A percentile compares a stretch with the other conserved stretches of the same genome.
Evolutionary conservation across 495 filamentous ascomycete species (phyloP).

Genomic region (Penicillium fimorum): DNA sequence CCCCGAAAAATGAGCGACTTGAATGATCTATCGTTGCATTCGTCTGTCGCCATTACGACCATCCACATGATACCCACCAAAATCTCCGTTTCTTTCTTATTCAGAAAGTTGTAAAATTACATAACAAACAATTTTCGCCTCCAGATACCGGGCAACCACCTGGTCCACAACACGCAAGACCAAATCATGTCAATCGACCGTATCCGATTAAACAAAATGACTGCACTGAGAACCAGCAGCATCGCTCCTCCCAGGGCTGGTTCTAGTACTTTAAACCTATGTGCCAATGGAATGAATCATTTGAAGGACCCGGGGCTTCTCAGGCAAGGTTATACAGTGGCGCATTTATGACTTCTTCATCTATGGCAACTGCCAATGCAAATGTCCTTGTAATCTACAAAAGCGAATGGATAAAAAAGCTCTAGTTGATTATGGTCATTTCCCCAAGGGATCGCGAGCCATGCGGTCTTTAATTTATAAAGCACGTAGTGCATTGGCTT

Average conservation of each 20-base stretch:
- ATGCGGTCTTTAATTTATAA: not conserved
- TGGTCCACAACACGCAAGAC: not conserved
- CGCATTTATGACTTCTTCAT: not conserved
- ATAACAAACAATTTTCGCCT: not conserved
- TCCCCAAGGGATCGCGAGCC: not conserved
- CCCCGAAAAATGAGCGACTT: conserved; percentile 25
- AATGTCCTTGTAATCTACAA: not conserved
- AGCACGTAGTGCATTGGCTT: not conserved
- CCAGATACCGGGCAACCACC: not conserved
- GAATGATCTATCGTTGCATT: not conserved
- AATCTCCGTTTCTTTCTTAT: conserved; percentile 2
- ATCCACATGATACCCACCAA: conserved; percentile 8
- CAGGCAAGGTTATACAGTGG: not conserved
- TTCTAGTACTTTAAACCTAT: not conserved
- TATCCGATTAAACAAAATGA: not conserved
- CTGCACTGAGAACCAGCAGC: not conserved
- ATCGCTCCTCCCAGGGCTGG: not conserved
- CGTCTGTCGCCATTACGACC: not conserved
- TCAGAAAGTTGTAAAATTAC: not conserved
- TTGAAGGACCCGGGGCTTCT: not conserved
- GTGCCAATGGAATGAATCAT: not conserved
- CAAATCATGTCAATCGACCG: not conserved
- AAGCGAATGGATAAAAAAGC: not conserved
- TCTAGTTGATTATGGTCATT: not conserved
- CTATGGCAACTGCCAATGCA: not conserved